These are phyloP conservation scores for Hippophae gyantsensis DNA, from an alignment of 306 rosid genomes.

Conservation along the genomic window DNA sequence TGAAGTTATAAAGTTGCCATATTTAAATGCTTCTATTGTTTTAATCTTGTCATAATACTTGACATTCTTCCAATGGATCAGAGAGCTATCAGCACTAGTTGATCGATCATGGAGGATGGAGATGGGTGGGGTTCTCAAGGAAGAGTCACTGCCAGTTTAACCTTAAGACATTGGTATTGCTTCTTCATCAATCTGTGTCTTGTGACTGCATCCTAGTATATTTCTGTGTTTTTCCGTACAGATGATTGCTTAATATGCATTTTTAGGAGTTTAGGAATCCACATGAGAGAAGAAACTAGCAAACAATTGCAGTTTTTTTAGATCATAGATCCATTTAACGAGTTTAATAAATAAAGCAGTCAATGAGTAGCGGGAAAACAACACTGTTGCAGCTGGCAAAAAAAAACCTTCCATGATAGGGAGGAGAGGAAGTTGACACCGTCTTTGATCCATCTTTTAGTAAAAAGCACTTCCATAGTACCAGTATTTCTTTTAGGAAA, in stretches of 20 bases:
- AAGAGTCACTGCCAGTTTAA: constrained; percentile 44
- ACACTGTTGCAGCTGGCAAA: neutral
- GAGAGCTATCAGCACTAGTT: constrained; percentile 67
- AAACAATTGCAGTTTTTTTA: neutral
- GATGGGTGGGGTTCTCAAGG: constrained; percentile 80
- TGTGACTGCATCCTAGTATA: constrained; percentile 27
- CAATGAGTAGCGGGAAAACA: neutral
- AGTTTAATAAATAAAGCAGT: too few relatives aligned
- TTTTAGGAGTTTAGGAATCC: neutral
- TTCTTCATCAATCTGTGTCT: constrained; percentile 33
- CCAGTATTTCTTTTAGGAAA: constrained; percentile 10
- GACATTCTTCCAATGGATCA: constrained; percentile 31
- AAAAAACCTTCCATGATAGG: neutral
- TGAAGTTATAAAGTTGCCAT: neutral
- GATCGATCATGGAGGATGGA: constrained; percentile 87
- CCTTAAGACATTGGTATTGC: constrained; percentile 17
- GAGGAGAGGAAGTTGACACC: constrained; percentile 1
- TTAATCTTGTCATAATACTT: constrained; percentile 2
- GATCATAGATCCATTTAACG: neutral
- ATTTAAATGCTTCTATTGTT: constrained; percentile 5
- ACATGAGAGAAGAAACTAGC: neutral
- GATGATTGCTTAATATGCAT: constrained; percentile 11
- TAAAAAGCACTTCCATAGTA: neutral
- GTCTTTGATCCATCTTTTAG: neutral
- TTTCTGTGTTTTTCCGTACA: constrained; percentile 15